A percentile compares a stretch with the other conserved stretches of the same genome.
These are phyloP conservation scores for Agroathelia rolfsii DNA, from an alignment of 1,284 basidiomycete genomes.

Conservation along the genomic window DNA sequence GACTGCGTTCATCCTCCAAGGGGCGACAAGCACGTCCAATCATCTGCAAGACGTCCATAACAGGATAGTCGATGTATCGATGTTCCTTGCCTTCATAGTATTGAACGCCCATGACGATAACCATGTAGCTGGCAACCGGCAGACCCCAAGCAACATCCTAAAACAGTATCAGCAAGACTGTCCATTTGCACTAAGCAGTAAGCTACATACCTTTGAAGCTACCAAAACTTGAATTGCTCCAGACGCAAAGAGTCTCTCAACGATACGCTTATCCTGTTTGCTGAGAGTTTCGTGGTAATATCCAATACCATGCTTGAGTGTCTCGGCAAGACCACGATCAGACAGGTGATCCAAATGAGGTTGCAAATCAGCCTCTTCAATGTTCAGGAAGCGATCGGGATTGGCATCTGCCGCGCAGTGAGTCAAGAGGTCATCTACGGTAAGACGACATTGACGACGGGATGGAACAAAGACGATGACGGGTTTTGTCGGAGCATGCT, in stretches of 20 bases:
- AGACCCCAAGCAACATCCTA: slow-evolving; percentile 94
- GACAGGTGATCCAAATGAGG: slow-evolving; percentile 83
- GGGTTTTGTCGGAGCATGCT: slow-evolving; percentile 81
- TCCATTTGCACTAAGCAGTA: slow-evolving; percentile 1
- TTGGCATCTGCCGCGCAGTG: slow-evolving; percentile 88
- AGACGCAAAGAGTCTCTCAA: slow-evolving; percentile 87
- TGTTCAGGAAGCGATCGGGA: slow-evolving; percentile 82
- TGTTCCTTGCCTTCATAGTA: slow-evolving; percentile 94
- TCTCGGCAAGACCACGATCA: slow-evolving; percentile 75
- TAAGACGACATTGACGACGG: slow-evolving; percentile 86
- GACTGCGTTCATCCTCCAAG: slow-evolving; percentile 74
- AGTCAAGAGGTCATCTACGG: slow-evolving; percentile 84
- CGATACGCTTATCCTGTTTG: slow-evolving; percentile 88
- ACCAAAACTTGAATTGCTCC: slow-evolving; percentile 94
- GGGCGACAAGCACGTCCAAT: slow-evolving; percentile 95
- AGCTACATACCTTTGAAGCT: slow-evolving; percentile 69
- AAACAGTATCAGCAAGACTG: too few species aligned
- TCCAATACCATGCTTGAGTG: slow-evolving; percentile 73
- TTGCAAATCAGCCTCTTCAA: slow-evolving; percentile 75
- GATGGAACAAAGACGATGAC: slow-evolving; percentile 92
- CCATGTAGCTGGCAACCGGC: slow-evolving; percentile 91
- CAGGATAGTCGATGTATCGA: slow-evolving; percentile 94
- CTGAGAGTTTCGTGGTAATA: slow-evolving; percentile 60
- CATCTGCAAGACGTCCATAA: slow-evolving; percentile 98
- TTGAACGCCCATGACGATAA: slow-evolving; percentile 98